phyloP scores from a whole-genome alignment of 2,329 filamentous ascomycete genomes.

The Dothideomycetidae sp. region DNA sequence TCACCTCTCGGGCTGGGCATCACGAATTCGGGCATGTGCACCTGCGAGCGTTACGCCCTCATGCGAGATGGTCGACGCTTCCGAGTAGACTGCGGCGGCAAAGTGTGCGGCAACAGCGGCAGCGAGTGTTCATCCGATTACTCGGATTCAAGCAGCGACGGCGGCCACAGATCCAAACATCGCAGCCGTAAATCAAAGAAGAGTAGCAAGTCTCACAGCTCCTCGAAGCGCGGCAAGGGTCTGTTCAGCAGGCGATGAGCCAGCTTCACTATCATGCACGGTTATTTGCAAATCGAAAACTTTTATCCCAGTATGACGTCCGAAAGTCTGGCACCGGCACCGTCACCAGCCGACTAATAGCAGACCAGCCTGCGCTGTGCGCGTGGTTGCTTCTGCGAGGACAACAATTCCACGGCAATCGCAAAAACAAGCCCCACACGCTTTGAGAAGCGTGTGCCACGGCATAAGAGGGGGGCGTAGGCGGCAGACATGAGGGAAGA shows the following conservation, averaged over 20 bases:
- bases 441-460: no score
- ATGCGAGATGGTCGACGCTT: slow-evolving; percentile 79
- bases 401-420: no score
- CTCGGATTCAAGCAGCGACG: slow-evolving; percentile 39
- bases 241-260: not conserved
- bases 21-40: slow-evolving; percentile 50
- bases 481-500: no score
- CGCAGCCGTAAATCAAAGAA: not conserved
- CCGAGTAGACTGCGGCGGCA: slow-evolving; percentile 89
- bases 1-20: slow-evolving; percentile 22
- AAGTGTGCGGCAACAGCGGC: slow-evolving; percentile 66
- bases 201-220: slow-evolving; percentile 1
- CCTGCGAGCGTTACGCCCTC: slow-evolving; percentile 92
- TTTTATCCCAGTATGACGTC: no score
- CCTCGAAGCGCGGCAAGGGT: slow-evolving; percentile 3
- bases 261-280: slow-evolving; percentile 34
- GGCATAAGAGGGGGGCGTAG: no score
- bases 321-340: no score
- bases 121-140: slow-evolving; percentile 46
- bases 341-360: no score
- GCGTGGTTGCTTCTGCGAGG: no score
- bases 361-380: no score
- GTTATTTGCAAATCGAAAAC: no score
- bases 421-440: no score
- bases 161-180: not conserved